Evolutionary conservation across 768 basidiomycete genomes (phyloP), one percentile per base, ranked within the genome.

Genomic region (Auriculariales sp.): DNA sequence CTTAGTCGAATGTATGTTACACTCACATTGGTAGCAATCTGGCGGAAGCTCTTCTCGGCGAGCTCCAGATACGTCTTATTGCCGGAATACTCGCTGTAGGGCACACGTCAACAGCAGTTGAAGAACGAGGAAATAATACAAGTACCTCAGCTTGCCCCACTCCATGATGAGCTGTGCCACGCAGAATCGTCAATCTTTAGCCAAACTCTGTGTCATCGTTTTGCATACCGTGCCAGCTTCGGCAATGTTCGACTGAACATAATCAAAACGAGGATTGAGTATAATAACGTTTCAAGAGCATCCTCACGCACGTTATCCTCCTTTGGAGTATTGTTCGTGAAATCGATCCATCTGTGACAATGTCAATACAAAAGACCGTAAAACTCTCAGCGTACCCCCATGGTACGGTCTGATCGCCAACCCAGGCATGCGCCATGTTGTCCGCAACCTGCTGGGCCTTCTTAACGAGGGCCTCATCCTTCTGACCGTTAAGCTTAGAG

Each of bases 361-460:
- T n/a, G n/a, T n/a, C n/a, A n/a, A n/a, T n/a, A n/a, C n/a, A n/a
- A n/a, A n/a, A n/a, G n/a, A n/a, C n/a, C n/a, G n/a, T n/a, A n/a
- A n/a, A n/a, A n/a, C n/a, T n/a, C n/a, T n/a, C n/a, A n/a, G n/a
- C n/a, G n/a, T n/a, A n/a, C n/a, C n/a, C n/a, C n/a, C n/a, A n/a
- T n/a, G n/a, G n/a, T n/a, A n/a, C n/a, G n/a, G n/a, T n/a, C n/a
- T n/a, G n/a, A n/a, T n/a, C 81, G 29, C 69, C 71, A 32, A 71
- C 66, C 73, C 78, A 87, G 3, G 73, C 81, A 55, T 71, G 72
- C 0, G 72, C 67, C 63, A 88, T 57, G 56, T 80, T 79, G 60
- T 82, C 74, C 1, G 74, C 76, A 24, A 83, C 66, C 55, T 79
- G 60, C 60, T 76, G 68, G 0, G 83, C 80, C 56, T 85, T 80